Evolutionary conservation across 2,329 filamentous ascomycete genomes (phyloP).

Genomic region (Huntiella decipiens): DNA sequence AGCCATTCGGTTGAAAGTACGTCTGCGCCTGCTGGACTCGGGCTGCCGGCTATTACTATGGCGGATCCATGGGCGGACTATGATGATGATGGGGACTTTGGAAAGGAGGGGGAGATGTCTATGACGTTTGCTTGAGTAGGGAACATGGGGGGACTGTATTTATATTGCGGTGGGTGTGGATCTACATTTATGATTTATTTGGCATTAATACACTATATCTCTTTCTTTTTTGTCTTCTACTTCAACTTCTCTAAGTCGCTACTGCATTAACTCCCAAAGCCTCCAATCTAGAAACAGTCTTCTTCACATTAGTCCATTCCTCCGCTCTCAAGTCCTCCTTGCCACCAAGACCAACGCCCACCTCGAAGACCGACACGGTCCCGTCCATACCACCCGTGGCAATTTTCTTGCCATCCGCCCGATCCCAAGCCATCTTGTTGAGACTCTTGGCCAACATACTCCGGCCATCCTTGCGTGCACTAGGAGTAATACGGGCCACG

Average conservation of each 20-base stretch:
- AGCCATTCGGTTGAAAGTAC: neutral
- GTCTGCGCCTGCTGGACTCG: conserved; percentile 18
- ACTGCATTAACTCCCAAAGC: conserved; percentile 32
- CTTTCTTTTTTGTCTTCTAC: neutral
- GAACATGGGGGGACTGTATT: too few species aligned
- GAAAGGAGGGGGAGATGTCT: conserved; percentile 53
- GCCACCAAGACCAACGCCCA: conserved; percentile 64
- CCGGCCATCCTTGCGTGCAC: conserved; percentile 41
- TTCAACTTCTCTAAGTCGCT: conserved; percentile 15
- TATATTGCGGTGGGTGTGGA: too few species aligned
- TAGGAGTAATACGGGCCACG: conserved; percentile 60
- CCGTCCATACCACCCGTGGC: conserved; percentile 88
- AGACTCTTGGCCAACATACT: conserved; percentile 65
- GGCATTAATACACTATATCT: neutral
- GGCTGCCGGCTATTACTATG: conserved; percentile 30
- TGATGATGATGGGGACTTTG: conserved; percentile 40
- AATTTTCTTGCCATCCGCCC: conserved; percentile 65
- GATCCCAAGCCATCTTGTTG: conserved; percentile 91
- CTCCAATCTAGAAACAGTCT: conserved; percentile 61
- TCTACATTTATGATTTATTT: too few species aligned
- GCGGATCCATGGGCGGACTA: conserved; percentile 53
- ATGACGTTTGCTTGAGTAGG: conserved; percentile 55
- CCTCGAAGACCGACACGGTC: conserved; percentile 80
- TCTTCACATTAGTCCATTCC: conserved; percentile 88
- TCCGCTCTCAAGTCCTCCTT: conserved; percentile 66